phyloP scores from a whole-genome alignment of 495 filamentous ascomycete species.

The Parmelia sp. region DNA sequence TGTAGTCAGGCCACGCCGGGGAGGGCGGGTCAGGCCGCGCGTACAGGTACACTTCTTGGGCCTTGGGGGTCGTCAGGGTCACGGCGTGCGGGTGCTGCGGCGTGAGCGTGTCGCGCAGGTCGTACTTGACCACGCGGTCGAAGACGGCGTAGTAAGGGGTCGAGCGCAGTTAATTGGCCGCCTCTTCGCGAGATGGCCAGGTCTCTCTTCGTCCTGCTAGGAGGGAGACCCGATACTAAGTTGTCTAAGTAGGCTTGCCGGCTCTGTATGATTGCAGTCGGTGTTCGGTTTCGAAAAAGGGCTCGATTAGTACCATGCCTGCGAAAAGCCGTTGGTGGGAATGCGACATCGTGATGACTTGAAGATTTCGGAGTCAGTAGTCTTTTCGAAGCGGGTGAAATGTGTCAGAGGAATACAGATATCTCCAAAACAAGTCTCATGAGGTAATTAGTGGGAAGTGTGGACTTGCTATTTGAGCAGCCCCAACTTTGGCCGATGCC shows the following conservation, averaged over 20 bases:
- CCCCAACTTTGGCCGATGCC: conserved; percentile 46
- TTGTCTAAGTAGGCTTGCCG: not conserved
- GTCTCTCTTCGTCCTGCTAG: conserved; percentile 16
- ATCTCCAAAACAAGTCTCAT: too few species aligned
- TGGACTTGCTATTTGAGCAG: conserved; percentile 14
- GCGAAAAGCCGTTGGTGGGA: conserved; percentile 42
- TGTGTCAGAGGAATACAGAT: too few species aligned
- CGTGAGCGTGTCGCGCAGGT: conserved; percentile 25
- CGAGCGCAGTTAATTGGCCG: conserved; percentile 16
- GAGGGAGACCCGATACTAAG: not conserved
- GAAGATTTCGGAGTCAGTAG: too few species aligned
- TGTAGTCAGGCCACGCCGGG: conserved; percentile 10
- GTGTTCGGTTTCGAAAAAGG: conserved; percentile 30
- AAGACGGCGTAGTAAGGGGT: conserved; percentile 25
- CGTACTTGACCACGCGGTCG: conserved; percentile 26
- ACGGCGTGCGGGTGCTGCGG: conserved; percentile 27
- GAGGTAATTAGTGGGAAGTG: too few species aligned
- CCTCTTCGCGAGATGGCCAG: conserved; percentile 25
- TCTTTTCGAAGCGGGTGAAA: too few species aligned
- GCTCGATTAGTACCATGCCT: conserved; percentile 41
- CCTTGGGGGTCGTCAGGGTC: conserved; percentile 57
- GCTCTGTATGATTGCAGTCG: not conserved
- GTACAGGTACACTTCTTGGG: conserved; percentile 50
- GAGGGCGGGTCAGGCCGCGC: conserved; percentile 14
- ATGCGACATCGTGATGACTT: conserved; percentile 22